Percentiles rank a stretch among this genome's conserved stretches.
phyloP scores from a whole-genome alignment of 2,329 filamentous ascomycete genomes.

The Microdochium bolleyi region DNA sequence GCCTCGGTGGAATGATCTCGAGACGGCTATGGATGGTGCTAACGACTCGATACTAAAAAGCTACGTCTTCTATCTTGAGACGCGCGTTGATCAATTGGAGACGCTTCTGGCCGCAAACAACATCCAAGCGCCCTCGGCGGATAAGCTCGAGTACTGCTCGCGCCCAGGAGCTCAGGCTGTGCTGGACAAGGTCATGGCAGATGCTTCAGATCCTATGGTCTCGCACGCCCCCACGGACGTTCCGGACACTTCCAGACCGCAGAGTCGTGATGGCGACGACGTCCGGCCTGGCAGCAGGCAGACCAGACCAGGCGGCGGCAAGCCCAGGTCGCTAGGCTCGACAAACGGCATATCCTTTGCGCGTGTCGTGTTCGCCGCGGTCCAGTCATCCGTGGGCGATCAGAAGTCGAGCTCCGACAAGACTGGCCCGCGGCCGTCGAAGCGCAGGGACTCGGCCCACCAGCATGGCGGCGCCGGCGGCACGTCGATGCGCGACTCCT shows the following conservation, averaged over 20 bases:
- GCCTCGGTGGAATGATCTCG: background rate
- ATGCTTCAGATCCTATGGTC: slow-evolving; percentile 20
- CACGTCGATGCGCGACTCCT: slow-evolving; percentile 87
- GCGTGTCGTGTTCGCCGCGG: slow-evolving; percentile 85
- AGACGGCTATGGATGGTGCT: background rate
- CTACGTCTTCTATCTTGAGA: slow-evolving; percentile 94
- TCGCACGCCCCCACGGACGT: slow-evolving; percentile 21
- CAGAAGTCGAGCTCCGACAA: slow-evolving; percentile 62
- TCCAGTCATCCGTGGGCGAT: slow-evolving; percentile 62
- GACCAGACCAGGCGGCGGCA: slow-evolving; percentile 42
- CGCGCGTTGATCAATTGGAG: slow-evolving; percentile 77
- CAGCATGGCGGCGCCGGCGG: slow-evolving; percentile 46
- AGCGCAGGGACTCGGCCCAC: slow-evolving; percentile 15
- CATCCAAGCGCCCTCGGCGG: slow-evolving; percentile 64
- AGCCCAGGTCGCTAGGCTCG: slow-evolving; percentile 74
- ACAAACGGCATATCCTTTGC: slow-evolving; percentile 92
- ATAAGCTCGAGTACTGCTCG: slow-evolving; percentile 58
- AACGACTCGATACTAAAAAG: slow-evolving; percentile 26
- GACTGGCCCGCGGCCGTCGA: slow-evolving; percentile 50
- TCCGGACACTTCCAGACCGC: slow-evolving; percentile 20
- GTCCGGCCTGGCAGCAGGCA: slow-evolving; percentile 45
- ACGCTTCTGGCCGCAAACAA: slow-evolving; percentile 60
- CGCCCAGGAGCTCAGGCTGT: slow-evolving; percentile 31
- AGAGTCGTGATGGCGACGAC: slow-evolving; percentile 25
- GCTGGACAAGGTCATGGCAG: slow-evolving; percentile 22